Evolutionary conservation across 345 rosid genomes (phyloP), one percentile per base, ranked within the genome.

Genomic region (Aquilaria malaccensis): DNA sequence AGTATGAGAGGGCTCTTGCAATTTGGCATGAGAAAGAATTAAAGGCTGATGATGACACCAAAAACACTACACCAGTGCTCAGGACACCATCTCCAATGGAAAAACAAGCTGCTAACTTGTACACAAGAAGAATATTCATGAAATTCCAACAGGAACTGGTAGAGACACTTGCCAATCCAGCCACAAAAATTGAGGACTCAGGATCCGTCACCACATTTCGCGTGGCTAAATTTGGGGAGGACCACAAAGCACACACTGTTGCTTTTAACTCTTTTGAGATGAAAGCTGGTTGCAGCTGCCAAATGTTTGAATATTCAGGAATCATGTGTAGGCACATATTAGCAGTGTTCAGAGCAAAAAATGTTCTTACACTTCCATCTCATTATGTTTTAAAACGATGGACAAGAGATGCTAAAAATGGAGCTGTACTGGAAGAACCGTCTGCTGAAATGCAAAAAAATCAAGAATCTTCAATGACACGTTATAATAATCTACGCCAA

Each of bases 21-120:
- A 72, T 67, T 50, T 81, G 94, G 89, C 83, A 79, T 55, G 96
- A 83, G 46, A 86, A 81, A 69, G 96, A 86, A 66, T 58, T 86
- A 47, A 86, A 83, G 72, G 94, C 91, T 30, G 95, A 89, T 71
- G 80, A 77, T 55, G 95, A 86, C 66, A 79, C 89, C 12, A 64
- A 73, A 61, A 76, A 80, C 72, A 67, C 81, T 32, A 70, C 70
- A 48, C 82, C 91, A 5, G 50, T 77, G 61, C 59, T 89, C 66
- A 86, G 76, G 76, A 89, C 89, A 29, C 83, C 86, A 11, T 89
- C 97, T 65, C 91, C 95, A 11, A 84, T 77, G 89, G 97, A 84
- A 61, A 86, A 86, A 72, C 97, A 89, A 77, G 91, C 86, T 51
- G 87, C 91, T 5, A 68, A 60, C 61, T 69, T 84, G 30, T 89